phyloP scores from a whole-genome alignment of 805 yeast species.

The Maudiozyma saulgeensis region DNA sequence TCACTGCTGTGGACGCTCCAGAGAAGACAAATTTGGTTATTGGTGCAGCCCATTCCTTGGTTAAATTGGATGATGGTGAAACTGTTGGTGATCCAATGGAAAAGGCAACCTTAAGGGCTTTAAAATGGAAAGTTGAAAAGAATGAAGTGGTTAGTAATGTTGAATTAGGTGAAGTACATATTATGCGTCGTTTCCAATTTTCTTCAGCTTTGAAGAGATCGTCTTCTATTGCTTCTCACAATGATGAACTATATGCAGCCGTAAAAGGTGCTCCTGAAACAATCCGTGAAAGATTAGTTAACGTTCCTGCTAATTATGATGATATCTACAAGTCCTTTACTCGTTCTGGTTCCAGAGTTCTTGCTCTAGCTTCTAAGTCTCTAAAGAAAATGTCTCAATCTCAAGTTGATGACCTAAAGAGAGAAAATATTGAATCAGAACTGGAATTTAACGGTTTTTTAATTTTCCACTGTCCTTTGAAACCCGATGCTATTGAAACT shows the following conservation, averaged over 20 bases:
- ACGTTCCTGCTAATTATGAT: constrained; percentile 73
- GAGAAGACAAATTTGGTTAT: constrained; percentile 57
- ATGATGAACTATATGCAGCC: constrained; percentile 58
- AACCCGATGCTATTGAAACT: constrained; percentile 83
- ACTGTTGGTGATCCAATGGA: constrained; percentile 99
- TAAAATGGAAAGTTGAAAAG: constrained; percentile 73
- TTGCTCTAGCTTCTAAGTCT: constrained; percentile 84
- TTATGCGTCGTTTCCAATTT: constrained; percentile 91
- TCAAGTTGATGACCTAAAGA: constrained; percentile 48
- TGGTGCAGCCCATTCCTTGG: constrained; percentile 95
- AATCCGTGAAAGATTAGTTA: constrained; percentile 60
- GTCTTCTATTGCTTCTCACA: constrained; percentile 62
- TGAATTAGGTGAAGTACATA: constrained; percentile 42
- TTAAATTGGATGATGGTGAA: constrained; percentile 89
- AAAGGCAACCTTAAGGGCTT: constrained; percentile 83
- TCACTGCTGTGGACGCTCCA: constrained; percentile 53
- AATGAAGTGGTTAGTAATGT: constrained; percentile 60
- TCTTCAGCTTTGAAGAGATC: constrained; percentile 94
- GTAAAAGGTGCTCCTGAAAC: constrained; percentile 99
- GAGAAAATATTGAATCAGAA: constrained; percentile 68
- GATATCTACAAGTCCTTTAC: constrained; percentile 81
- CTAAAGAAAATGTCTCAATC: constrained; percentile 44
- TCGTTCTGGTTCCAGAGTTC: constrained; percentile 90
- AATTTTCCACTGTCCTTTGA: constrained; percentile 95
- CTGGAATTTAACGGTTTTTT: constrained; percentile 83